These are phyloP conservation scores for Camellia lanceoleosa DNA, from an alignment of 148 eudicot species.

Conservation along the genomic window DNA sequence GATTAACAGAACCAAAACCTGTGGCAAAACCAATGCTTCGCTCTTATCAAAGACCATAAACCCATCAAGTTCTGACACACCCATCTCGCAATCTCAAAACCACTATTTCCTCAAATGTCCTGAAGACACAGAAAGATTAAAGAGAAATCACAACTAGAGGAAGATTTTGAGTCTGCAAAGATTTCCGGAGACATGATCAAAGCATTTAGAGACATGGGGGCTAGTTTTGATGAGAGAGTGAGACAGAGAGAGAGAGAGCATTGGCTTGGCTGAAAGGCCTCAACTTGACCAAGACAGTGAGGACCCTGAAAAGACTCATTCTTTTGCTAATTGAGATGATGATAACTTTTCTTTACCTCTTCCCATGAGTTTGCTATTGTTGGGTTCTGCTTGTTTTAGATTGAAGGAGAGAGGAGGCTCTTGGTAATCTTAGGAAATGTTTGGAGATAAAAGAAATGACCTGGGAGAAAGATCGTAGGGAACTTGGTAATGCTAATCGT, in stretches of 20 bases:
- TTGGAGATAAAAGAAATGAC: constrained; percentile 70
- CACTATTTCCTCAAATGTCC: constrained; percentile 31
- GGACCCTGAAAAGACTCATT: constrained; percentile 49
- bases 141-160: constrained; percentile 57
- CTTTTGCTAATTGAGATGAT: constrained; percentile 53
- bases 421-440: constrained; percentile 55
- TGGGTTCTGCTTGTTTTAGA: constrained; percentile 65
- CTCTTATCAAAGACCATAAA: constrained; percentile 17
- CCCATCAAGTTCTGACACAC: constrained; percentile 23
- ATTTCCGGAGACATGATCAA: constrained; percentile 65
- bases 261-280: constrained; percentile 84
- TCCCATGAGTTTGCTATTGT: constrained; percentile 80
- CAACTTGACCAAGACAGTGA: too few species aligned
- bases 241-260: too few species aligned
- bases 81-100: constrained; percentile 51
- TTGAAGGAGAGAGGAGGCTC: constrained; percentile 84
- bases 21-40: constrained; percentile 24
- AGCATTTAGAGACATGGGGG: constrained; percentile 73
- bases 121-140: constrained; percentile 66
- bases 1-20: constrained; percentile 19
- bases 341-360: constrained; percentile 42
- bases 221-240: constrained; percentile 59
- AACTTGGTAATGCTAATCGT: constrained; percentile 77
- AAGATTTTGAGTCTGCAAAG: constrained; percentile 74
- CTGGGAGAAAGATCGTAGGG: constrained; percentile 62